A percentile compares a stretch with the other conserved stretches of the same genome.
Conservation (phyloP, 371 early-diverging fungal species). For the Capniomyces stellatus region DNA sequence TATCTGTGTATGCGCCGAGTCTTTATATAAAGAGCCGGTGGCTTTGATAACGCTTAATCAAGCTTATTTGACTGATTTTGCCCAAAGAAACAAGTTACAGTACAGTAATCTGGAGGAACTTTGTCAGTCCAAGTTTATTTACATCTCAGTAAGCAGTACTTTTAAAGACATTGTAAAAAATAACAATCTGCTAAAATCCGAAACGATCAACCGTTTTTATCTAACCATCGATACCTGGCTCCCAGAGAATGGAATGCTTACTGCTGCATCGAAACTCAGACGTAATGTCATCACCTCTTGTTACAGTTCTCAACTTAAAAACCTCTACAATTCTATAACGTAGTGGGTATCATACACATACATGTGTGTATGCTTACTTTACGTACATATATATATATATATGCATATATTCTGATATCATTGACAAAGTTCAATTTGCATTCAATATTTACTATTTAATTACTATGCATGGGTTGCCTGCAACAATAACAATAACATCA, state of each 20-base stretch:
- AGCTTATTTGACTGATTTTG: slow-evolving; percentile 23
- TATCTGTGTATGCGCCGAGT: slow-evolving; percentile 70
- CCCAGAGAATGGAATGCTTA: slow-evolving; percentile 61
- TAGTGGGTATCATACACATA: too few relatives aligned
- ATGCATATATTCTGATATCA: too few relatives aligned
- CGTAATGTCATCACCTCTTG: too few relatives aligned
- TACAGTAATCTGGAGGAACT: slow-evolving; percentile 8
- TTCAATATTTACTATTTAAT: too few relatives aligned
- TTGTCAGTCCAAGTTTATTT: slow-evolving; percentile 3
- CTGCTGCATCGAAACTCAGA: slow-evolving; percentile 89
- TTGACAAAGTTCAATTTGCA: too few relatives aligned
- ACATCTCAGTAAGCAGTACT: not conserved
- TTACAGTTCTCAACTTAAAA: too few relatives aligned
- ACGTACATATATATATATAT: too few relatives aligned
- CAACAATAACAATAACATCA: too few relatives aligned
- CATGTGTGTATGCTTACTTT: too few relatives aligned
- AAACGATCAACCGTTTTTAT: slow-evolving; percentile 44
- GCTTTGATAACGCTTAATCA: slow-evolving; percentile 29
- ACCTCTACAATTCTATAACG: too few relatives aligned
- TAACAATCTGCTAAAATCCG: slow-evolving; percentile 47
- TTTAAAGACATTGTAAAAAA: slow-evolving; percentile 21
- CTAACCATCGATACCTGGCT: slow-evolving; percentile 74
- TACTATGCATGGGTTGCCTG: too few relatives aligned
- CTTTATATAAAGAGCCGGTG: slow-evolving; percentile 13
- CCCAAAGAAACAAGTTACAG: slow-evolving; percentile 13